phyloP scores from a whole-genome alignment of 805 yeast species.

The Yamadazyma endophytica region DNA sequence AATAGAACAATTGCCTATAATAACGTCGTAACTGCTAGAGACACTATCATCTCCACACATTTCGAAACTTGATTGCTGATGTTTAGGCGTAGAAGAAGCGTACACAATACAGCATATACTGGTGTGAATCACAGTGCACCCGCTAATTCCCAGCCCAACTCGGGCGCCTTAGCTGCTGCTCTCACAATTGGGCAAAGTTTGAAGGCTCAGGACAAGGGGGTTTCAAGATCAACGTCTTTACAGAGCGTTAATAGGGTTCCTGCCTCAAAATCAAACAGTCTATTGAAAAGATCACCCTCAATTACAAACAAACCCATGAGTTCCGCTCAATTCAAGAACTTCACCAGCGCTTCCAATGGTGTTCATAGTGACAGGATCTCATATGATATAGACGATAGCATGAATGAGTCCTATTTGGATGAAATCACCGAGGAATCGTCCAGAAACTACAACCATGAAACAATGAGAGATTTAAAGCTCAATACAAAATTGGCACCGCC shows the following conservation, averaged over 20 bases:
- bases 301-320: constrained; percentile 3
- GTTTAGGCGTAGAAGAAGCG: constrained; percentile 27
- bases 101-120: constrained; percentile 34
- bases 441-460: constrained; percentile 26
- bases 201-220: constrained; percentile 9
- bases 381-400: constrained; percentile 26
- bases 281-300: constrained; percentile 12
- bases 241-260: background rate
- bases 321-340: constrained; percentile 1
- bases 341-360: background rate
- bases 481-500: constrained; percentile 13
- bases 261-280: constrained; percentile 6
- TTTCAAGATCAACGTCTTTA: background rate
- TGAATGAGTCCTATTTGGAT: constrained; percentile 28
- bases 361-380: constrained; percentile 3
- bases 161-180: constrained; percentile 43
- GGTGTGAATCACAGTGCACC: constrained; percentile 38
- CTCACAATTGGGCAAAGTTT: constrained; percentile 34
- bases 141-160: constrained; percentile 29
- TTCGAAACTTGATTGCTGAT: constrained; percentile 5
- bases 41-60: no score
- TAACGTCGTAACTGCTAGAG: no score
- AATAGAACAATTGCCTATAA: no score
- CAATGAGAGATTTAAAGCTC: constrained; percentile 32
- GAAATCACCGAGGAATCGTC: constrained; percentile 25